Conservation (phyloP, 176 grass and related monocot genomes). For the Bonia amplexicaulis region DNA sequence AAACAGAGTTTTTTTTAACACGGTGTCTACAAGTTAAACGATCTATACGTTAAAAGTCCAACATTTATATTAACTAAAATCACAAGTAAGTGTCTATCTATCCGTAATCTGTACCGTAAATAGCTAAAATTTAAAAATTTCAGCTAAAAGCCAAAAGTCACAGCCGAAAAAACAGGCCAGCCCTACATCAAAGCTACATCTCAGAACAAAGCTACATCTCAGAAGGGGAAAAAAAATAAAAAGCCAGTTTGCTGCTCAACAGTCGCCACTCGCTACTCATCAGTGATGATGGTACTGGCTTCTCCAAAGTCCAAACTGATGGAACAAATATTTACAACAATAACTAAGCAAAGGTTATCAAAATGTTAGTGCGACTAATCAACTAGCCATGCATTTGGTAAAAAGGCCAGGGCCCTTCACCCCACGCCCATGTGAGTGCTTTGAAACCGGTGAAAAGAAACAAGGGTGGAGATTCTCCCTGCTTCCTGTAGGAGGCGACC, state of each 20-base stretch:
- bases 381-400: background rate
- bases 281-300: background rate
- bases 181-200: no score
- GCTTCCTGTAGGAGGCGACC: constrained; percentile 27
- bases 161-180: no score
- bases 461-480: constrained; percentile 26
- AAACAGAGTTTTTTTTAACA: no score
- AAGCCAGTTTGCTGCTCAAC: background rate
- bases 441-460: constrained; percentile 42
- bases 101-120: no score
- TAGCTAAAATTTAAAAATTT: no score
- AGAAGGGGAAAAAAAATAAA: background rate
- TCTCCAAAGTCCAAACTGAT: background rate
- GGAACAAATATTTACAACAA: background rate
- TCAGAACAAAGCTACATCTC: background rate
- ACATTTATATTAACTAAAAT: no score
- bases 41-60: no score
- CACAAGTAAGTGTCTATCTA: no score
- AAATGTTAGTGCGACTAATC: background rate
- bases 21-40: no score
- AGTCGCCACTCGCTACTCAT: background rate
- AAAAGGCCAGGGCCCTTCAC: background rate
- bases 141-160: no score
- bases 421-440: constrained; percentile 27
- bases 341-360: background rate